A percentile compares a stretch with the other conserved stretches of the same genome.
phyloP scores from a whole-genome alignment of 345 rosid genomes.

The Eucalyptus rudis region DNA sequence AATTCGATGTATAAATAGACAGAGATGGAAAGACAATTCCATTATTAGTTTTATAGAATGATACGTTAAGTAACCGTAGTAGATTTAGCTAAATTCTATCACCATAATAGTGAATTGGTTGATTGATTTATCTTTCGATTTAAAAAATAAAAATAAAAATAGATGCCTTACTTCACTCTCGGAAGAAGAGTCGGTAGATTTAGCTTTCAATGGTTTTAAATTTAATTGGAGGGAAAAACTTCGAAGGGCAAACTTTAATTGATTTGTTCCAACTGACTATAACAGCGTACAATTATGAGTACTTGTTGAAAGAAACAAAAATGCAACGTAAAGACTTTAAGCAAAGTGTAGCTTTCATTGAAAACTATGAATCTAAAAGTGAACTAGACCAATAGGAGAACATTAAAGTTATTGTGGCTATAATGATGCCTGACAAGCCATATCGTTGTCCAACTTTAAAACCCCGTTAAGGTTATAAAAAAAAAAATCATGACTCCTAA shows the following conservation, averaged over 20 bases:
- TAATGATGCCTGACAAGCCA: not conserved
- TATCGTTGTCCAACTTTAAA: not conserved
- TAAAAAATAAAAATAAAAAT: too few species aligned
- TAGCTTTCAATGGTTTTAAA: too few species aligned
- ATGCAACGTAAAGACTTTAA: not conserved
- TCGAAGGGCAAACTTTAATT: not conserved
- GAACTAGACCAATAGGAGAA: not conserved
- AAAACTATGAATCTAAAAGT: too few species aligned
- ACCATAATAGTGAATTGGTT: not conserved
- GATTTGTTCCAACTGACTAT: not conserved
- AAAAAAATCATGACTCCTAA: too few species aligned
- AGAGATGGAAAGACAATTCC: not conserved
- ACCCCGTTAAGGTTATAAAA: not conserved
- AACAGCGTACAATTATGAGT: fast-evolving
- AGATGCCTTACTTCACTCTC: not conserved
- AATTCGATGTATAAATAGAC: not conserved
- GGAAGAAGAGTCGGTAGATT: too few species aligned
- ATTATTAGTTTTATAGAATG: not conserved
- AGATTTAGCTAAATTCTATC: not conserved
- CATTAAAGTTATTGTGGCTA: not conserved
- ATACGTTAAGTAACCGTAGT: too few species aligned
- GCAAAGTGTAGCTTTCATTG: too few species aligned
- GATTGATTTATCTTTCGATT: not conserved
- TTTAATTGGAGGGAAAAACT: too few species aligned
- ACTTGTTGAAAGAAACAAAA: not conserved